A percentile compares a stretch with the other conserved stretches of the same genome.
phyloP scores from a whole-genome alignment of 805 yeast genomes.

The Kodamaea hsintzibuensis region DNA sequence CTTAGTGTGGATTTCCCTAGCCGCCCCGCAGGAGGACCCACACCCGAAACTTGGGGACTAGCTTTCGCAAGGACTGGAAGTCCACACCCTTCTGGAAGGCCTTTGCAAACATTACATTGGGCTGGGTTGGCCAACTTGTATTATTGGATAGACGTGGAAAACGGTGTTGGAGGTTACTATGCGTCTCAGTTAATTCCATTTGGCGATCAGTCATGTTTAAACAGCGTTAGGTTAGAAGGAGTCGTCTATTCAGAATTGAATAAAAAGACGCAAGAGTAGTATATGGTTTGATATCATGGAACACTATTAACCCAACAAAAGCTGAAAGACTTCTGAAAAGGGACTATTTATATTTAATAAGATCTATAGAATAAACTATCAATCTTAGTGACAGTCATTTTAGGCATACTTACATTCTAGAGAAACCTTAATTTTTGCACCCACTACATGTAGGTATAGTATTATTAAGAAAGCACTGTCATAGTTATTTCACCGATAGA shows the following conservation, averaged over 20 bases:
- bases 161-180: conserved; percentile 39
- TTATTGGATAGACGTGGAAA: conserved; percentile 41
- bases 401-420: too few species aligned
- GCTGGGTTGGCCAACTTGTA: conserved; percentile 40
- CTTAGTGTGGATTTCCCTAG: not conserved
- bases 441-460: too few species aligned
- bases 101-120: conserved; percentile 38
- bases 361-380: too few species aligned
- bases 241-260: conserved; percentile 20
- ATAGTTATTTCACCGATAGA: too few species aligned
- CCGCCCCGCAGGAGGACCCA: not conserved
- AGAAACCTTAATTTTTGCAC: too few species aligned
- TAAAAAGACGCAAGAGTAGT: not conserved
- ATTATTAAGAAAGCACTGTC: too few species aligned
- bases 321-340: too few species aligned
- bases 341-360: too few species aligned
- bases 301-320: too few species aligned
- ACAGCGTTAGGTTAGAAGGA: conserved; percentile 24
- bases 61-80: conserved; percentile 15
- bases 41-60: conserved; percentile 1
- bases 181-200: conserved; percentile 39
- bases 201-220: conserved; percentile 23
- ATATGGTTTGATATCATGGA: not conserved
- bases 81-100: conserved; percentile 35
- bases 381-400: too few species aligned